Evolutionary conservation across 768 basidiomycete genomes (phyloP).

Genomic region (Lactarius trivialis): DNA sequence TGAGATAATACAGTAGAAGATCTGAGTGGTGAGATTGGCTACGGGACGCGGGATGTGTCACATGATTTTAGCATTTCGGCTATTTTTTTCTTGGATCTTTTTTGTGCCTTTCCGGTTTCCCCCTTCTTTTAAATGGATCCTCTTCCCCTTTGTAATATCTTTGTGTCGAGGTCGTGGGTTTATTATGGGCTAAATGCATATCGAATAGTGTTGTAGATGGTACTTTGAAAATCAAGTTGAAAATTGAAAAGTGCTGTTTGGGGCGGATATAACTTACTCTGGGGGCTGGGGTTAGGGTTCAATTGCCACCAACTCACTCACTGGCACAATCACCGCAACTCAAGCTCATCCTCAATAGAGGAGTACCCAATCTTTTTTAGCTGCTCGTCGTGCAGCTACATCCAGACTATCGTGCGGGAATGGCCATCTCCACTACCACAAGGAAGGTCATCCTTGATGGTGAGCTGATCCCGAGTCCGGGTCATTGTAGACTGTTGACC

Average conservation of each 20-base stretch:
- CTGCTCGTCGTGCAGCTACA: neutral
- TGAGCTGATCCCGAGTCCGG: slow-evolving; percentile 17
- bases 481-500: neutral
- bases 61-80: neutral
- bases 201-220: too few species aligned
- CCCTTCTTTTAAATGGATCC: neutral
- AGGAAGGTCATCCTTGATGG: slow-evolving; percentile 28
- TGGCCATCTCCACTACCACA: slow-evolving; percentile 25
- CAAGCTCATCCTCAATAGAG: neutral
- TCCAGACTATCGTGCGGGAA: neutral
- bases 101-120: neutral
- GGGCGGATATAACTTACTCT: neutral
- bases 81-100: too few species aligned
- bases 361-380: neutral
- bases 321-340: too few species aligned
- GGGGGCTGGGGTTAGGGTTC: neutral
- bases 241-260: neutral
- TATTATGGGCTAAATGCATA: too few species aligned
- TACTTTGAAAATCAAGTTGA: too few species aligned
- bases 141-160: neutral
- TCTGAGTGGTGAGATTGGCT: neutral
- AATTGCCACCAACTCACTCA: neutral
- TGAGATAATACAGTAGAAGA: neutral
- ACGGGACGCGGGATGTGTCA: neutral
- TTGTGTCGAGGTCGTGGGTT: neutral